phyloP scores from a whole-genome alignment of 345 rosid genomes.

The Fremontodendron californicum region DNA sequence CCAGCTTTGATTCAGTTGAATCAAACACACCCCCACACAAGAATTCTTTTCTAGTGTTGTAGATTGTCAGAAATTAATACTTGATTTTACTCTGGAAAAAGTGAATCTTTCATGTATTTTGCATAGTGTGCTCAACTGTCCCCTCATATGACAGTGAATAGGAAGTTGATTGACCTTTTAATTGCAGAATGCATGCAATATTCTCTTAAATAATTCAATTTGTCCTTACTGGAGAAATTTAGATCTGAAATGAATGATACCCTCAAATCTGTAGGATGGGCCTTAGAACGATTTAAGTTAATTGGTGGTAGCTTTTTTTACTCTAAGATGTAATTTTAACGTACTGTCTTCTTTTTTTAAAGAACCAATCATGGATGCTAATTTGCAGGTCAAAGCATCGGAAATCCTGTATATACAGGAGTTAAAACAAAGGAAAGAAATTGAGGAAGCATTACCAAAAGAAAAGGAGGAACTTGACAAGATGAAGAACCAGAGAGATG shows the following conservation, averaged over 20 bases:
- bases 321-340: neutral
- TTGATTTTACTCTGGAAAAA: neutral
- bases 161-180: neutral
- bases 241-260: neutral
- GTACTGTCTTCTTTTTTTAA: neutral
- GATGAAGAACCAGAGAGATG: constrained; percentile 42
- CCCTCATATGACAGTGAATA: neutral
- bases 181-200: neutral
- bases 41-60: neutral
- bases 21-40: neutral
- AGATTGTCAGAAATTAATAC: neutral
- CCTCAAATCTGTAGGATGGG: neutral
- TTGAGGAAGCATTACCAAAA: constrained; percentile 55
- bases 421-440: constrained; percentile 60
- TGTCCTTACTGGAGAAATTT: neutral
- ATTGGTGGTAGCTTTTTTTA: neutral
- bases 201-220: neutral
- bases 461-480: constrained; percentile 53
- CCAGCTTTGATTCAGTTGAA: neutral
- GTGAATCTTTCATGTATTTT: neutral
- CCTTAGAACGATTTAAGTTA: constrained; percentile 5
- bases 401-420: constrained; percentile 55
- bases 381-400: constrained; percentile 51
- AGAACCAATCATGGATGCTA: constrained; percentile 4
- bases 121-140: neutral